Evolutionary conservation across 2,329 filamentous ascomycete genomes (phyloP).

Genomic region (Colletotrichum cordylinicola): DNA sequence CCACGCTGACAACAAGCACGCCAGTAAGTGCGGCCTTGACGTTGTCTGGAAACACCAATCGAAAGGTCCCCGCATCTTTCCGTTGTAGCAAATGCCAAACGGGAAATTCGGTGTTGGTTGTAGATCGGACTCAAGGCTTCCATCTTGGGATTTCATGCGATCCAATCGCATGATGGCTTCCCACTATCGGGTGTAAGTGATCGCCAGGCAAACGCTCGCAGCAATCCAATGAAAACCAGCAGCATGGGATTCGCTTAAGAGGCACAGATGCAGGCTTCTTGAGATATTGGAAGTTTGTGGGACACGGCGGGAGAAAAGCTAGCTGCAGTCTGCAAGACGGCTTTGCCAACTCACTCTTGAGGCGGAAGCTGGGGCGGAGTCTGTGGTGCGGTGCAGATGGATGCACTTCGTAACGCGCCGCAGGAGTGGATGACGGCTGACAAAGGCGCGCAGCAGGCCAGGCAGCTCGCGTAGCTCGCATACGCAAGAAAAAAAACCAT

Average conservation of each 20-base stretch:
- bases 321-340: not conserved
- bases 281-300: conserved; percentile 1
- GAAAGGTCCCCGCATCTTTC: not conserved
- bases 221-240: not conserved
- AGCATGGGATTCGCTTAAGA: not conserved
- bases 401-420: not conserved
- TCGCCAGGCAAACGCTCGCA: not conserved
- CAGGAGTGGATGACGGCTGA: conserved; percentile 11
- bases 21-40: not conserved
- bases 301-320: not conserved
- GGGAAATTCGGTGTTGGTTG: not conserved
- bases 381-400: not conserved
- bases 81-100: not conserved
- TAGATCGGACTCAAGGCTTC: not conserved
- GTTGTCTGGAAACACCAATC: not conserved
- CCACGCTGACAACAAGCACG: not conserved
- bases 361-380: conserved; percentile 6
- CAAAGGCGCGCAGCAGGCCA: not conserved
- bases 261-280: not conserved
- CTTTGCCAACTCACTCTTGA: not conserved
- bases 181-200: not conserved
- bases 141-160: not conserved
- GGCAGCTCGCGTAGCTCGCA: not conserved
- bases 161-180: not conserved
- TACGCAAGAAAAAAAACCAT: not conserved